Evolutionary conservation across 2,329 filamentous ascomycete species (phyloP).

Genomic region (Apiospora koreana): DNA sequence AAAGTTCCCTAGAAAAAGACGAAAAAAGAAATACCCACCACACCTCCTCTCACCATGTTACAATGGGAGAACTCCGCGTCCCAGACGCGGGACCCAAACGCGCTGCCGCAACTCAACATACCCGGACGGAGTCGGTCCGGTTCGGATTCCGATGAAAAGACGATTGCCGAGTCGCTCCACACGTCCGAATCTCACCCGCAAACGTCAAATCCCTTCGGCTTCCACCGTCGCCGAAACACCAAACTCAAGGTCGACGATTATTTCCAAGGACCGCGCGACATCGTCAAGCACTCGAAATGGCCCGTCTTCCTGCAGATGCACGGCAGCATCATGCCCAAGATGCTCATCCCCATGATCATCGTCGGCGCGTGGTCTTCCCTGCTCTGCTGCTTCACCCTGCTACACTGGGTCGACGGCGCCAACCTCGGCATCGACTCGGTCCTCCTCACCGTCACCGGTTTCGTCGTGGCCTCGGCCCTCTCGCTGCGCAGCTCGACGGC

Average conservation of each 20-base stretch:
- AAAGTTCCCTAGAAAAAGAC: not conserved
- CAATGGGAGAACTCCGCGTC: not conserved
- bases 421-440: conserved; percentile 62
- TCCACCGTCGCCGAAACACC: conserved; percentile 25
- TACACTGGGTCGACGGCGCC: conserved; percentile 25
- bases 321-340: conserved; percentile 71
- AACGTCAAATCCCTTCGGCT: conserved; percentile 33
- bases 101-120: not conserved
- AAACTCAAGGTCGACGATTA: conserved; percentile 45
- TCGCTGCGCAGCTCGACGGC: conserved; percentile 79
- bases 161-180: not conserved
- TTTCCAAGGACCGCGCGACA: conserved; percentile 36
- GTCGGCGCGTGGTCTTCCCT: conserved; percentile 67
- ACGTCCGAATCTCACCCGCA: not conserved
- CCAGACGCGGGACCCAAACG: not conserved
- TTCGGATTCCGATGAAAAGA: not conserved
- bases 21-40: not conserved
- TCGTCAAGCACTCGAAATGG: conserved; percentile 70
- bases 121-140: not conserved
- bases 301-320: conserved; percentile 77
- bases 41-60: not conserved
- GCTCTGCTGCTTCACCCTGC: conserved; percentile 57
- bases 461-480: conserved; percentile 76
- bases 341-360: conserved; percentile 65
- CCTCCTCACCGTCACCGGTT: conserved; percentile 81